Percentiles rank a stretch among this genome's conserved stretches.
Evolutionary conservation across 1,284 basidiomycete genomes (phyloP).

Genomic region (Wolfiporia cocos): DNA sequence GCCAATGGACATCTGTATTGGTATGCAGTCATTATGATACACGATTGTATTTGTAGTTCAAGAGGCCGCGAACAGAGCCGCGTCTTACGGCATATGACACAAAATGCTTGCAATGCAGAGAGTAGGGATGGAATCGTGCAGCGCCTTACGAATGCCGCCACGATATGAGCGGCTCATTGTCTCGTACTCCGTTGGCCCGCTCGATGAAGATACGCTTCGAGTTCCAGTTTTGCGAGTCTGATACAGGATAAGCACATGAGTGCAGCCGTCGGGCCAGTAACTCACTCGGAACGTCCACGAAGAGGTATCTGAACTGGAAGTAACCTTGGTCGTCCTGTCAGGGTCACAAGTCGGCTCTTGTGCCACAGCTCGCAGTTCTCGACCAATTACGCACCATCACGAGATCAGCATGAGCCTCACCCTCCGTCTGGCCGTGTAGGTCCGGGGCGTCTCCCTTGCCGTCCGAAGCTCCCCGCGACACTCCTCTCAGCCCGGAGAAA

Average conservation of each 20-base stretch:
- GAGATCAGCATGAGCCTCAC: constrained; percentile 75
- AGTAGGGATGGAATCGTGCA: too few relatives aligned
- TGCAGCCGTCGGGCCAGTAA: constrained; percentile 10
- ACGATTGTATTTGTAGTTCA: too few relatives aligned
- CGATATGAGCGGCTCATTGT: constrained; percentile 66
- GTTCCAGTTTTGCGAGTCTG: constrained; percentile 58
- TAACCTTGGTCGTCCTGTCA: constrained; percentile 66
- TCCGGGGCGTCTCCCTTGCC: constrained; percentile 19
- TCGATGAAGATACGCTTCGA: constrained; percentile 69
- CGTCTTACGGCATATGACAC: too few relatives aligned
- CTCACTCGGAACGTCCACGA: constrained; percentile 77
- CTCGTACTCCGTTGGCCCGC: constrained; percentile 55
- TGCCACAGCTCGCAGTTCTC: too few relatives aligned
- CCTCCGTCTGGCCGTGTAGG: too few relatives aligned
- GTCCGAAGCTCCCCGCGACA: constrained; percentile 29
- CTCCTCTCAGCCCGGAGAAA: constrained; percentile 58
- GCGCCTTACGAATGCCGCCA: constrained; percentile 35
- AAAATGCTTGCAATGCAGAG: too few relatives aligned
- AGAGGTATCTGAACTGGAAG: constrained; percentile 71
- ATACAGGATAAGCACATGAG: constrained; percentile 6
- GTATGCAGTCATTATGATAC: too few relatives aligned
- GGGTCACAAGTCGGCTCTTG: too few relatives aligned
- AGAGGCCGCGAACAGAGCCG: too few relatives aligned
- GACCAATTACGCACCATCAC: constrained; percentile 66
- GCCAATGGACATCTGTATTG: too few relatives aligned